Evolutionary conservation across 352 stramenopile genomes (phyloP).

Genomic region (Phytophthora multivora): DNA sequence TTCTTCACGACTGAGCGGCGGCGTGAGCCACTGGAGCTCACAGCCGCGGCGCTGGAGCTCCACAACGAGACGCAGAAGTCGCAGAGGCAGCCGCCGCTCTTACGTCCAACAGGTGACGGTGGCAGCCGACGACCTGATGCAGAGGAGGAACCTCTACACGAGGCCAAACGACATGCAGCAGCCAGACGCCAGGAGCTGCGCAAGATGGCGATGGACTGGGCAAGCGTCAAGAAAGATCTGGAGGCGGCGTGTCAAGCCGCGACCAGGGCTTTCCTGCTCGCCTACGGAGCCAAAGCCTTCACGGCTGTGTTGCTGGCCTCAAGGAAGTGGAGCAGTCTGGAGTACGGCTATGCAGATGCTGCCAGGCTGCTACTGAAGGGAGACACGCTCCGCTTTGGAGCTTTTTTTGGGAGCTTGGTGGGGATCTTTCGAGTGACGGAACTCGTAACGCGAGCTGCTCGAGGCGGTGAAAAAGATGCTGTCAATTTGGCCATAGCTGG

Average conservation of each 20-base stretch:
- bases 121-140: slow-evolving; percentile 7
- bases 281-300: slow-evolving; percentile 85
- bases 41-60: slow-evolving; percentile 61
- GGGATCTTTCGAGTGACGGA: slow-evolving; percentile 73
- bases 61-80: slow-evolving; percentile 63
- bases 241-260: slow-evolving; percentile 53
- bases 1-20: slow-evolving; percentile 73
- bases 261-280: slow-evolving; percentile 62
- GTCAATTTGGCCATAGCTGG: slow-evolving; percentile 75
- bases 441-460: slow-evolving; percentile 47
- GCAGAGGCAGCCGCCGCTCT: slow-evolving; percentile 4
- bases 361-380: slow-evolving; percentile 64
- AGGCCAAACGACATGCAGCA: slow-evolving; percentile 33
- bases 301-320: slow-evolving; percentile 78
- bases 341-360: slow-evolving; percentile 80
- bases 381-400: slow-evolving; percentile 81
- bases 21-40: slow-evolving; percentile 48
- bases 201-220: slow-evolving; percentile 37
- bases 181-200: slow-evolving; percentile 43
- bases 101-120: slow-evolving; percentile 6
- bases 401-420: slow-evolving; percentile 79
- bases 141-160: slow-evolving; percentile 20
- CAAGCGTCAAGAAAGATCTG: slow-evolving; percentile 49
- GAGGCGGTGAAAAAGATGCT: slow-evolving; percentile 51
- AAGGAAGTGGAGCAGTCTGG: slow-evolving; percentile 76